phyloP scores from a whole-genome alignment of 2,329 filamentous ascomycete genomes.

The Tolypocladium paradoxum region DNA sequence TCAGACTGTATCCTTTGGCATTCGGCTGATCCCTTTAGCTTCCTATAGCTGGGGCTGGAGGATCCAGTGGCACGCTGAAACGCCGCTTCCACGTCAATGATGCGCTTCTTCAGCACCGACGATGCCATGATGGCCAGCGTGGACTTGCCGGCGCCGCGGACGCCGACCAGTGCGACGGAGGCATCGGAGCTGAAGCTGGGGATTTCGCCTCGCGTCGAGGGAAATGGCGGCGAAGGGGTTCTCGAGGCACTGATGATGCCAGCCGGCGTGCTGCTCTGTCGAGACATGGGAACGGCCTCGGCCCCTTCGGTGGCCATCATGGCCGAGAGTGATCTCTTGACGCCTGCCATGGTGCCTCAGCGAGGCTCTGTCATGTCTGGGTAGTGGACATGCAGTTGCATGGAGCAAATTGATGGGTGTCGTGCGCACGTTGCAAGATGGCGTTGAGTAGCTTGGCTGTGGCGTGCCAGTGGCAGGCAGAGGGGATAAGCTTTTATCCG shows the following conservation, averaged over 20 bases:
- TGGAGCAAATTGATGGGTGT: not conserved
- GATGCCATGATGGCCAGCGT: constrained; percentile 67
- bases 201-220: constrained; percentile 16
- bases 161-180: constrained; percentile 62
- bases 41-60: constrained; percentile 53
- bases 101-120: constrained; percentile 54
- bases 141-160: constrained; percentile 65
- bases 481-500: constrained; percentile 13
- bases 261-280: constrained; percentile 1
- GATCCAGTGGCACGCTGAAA: constrained; percentile 56
- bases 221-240: constrained; percentile 13
- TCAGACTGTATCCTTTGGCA: constrained; percentile 55
- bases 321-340: constrained; percentile 28
- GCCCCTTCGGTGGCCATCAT: constrained; percentile 19
- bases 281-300: not conserved
- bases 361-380: not conserved
- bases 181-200: constrained; percentile 45
- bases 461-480: too few relatives aligned
- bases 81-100: constrained; percentile 57
- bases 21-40: constrained; percentile 46
- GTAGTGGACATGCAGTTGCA: not conserved
- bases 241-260: constrained; percentile 9
- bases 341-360: constrained; percentile 21
- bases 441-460: too few relatives aligned
- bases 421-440: not conserved